A percentile compares a stretch with the other conserved stretches of the same genome.
phyloP scores from a whole-genome alignment of 73 alveolate genomes.

The Paramecium caudatum region DNA sequence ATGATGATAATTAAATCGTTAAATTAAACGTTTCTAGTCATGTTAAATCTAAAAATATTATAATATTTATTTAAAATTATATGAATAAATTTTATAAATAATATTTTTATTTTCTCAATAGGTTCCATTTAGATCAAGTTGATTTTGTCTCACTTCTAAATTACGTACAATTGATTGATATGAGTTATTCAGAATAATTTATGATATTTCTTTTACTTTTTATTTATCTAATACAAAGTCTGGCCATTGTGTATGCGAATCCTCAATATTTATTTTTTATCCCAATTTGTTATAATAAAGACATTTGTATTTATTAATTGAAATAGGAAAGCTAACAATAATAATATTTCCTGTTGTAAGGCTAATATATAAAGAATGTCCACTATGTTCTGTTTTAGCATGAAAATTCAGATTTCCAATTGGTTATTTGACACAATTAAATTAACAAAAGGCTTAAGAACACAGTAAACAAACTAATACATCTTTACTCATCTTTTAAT shows the following conservation, averaged over 20 bases:
- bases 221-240: neutral
- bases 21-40: no score
- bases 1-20: no score
- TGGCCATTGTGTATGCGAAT: neutral
- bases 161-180: neutral
- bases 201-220: neutral
- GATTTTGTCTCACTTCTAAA: neutral
- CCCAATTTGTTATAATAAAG: constrained; percentile 1
- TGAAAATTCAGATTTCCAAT: neutral
- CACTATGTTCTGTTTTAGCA: neutral
- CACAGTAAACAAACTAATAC: neutral
- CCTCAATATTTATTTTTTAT: constrained; percentile 6
- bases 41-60: no score
- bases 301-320: neutral
- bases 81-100: no score
- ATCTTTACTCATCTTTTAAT: neutral
- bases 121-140: neutral
- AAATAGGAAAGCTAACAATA: constrained; percentile 5
- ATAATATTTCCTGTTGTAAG: neutral
- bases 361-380: neutral
- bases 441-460: neutral
- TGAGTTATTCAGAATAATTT: neutral
- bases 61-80: no score
- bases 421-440: neutral
- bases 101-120: no score